phyloP scores from a whole-genome alignment of 352 stramenopile genomes.

The Globisporangium cederbergense region DNA sequence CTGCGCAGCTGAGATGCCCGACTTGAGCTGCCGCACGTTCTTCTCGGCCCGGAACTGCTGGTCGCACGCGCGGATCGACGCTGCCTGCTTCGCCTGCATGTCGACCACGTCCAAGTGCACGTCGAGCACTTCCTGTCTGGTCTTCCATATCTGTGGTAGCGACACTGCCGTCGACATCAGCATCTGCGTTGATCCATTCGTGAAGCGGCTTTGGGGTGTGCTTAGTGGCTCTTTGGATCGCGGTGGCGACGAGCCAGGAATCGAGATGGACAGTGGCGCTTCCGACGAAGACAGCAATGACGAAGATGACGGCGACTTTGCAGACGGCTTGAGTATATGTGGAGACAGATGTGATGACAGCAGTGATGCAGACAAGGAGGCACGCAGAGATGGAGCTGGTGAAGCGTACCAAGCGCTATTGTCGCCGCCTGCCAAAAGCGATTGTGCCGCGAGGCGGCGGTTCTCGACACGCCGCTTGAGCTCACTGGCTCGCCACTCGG shows the following conservation, averaged over 20 bases:
- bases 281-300: neutral
- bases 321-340: neutral
- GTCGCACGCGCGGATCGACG: conserved; percentile 41
- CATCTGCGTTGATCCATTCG: neutral
- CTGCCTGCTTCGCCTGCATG: conserved; percentile 37
- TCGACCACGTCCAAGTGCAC: conserved; percentile 58
- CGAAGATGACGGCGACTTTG: neutral
- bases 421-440: conserved; percentile 1
- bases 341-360: neutral
- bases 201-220: neutral
- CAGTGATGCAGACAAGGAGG: neutral
- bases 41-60: conserved; percentile 57
- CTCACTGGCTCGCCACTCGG: conserved; percentile 40
- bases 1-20: conserved; percentile 35
- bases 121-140: conserved; percentile 41
- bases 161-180: conserved; percentile 6
- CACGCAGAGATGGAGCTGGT: neutral
- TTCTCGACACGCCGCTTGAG: conserved; percentile 49
- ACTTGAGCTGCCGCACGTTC: conserved; percentile 44
- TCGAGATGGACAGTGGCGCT: conserved; percentile 7
- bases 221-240: neutral
- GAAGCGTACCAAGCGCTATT: neutral
- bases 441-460: conserved; percentile 19
- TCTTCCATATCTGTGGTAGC: conserved; percentile 34
- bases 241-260: neutral